phyloP scores from a whole-genome alignment of 306 rosid species.

The Glycine latifolia region DNA sequence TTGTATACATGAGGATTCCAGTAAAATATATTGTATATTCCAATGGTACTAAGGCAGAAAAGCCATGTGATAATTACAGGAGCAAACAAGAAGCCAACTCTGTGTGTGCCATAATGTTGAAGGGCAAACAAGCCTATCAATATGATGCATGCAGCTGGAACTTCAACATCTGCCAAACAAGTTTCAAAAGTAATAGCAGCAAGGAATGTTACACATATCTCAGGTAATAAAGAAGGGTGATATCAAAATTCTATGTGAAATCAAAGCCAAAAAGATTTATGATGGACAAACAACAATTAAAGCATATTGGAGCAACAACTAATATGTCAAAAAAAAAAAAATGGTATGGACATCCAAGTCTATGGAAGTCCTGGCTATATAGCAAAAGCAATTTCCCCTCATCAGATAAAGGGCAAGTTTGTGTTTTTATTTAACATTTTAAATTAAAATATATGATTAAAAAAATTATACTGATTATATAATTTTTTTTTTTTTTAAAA shows the following conservation, averaged over 20 bases:
- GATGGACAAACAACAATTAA: constrained; percentile 19
- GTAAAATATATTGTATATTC: constrained; percentile 81
- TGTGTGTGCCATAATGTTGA: constrained; percentile 96
- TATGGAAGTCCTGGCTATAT: not conserved
- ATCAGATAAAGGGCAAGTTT: not conserved
- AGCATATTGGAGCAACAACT: constrained; percentile 9
- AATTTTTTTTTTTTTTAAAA: too few species aligned
- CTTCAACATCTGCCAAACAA: constrained; percentile 74
- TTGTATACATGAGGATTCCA: constrained; percentile 74
- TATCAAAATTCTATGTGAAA: constrained; percentile 36
- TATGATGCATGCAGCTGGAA: constrained; percentile 85
- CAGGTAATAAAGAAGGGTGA: constrained; percentile 29
- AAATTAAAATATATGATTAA: not conserved
- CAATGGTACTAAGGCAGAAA: constrained; percentile 80
- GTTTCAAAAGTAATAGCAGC: constrained; percentile 38
- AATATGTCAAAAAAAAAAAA: constrained; percentile 1
- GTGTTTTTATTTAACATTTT: not conserved
- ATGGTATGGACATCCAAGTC: not conserved
- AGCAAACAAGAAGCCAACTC: constrained; percentile 92
- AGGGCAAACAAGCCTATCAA: constrained; percentile 87
- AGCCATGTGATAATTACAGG: constrained; percentile 90
- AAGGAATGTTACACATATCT: constrained; percentile 14
- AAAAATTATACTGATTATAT: not conserved
- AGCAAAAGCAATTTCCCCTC: constrained; percentile 24
- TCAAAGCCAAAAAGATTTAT: constrained; percentile 13